phyloP scores from a whole-genome alignment of 805 yeast species.

The Candida silvatica region DNA sequence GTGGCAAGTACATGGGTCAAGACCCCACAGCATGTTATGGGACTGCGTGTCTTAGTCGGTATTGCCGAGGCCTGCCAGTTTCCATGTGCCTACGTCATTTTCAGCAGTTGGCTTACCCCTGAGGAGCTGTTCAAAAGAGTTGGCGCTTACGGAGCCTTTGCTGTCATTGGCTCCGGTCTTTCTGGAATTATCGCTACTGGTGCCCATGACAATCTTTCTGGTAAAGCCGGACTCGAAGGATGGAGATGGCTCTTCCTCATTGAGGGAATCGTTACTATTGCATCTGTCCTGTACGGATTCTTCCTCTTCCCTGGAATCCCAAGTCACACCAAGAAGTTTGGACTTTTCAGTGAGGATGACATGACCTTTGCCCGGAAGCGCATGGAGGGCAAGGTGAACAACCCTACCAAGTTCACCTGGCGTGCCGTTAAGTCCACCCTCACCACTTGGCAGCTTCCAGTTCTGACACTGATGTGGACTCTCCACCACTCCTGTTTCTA shows the following conservation, averaged over 20 bases:
- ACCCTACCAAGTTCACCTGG: constrained; percentile 33
- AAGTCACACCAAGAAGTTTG: constrained; percentile 22
- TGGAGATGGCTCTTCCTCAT: constrained; percentile 74
- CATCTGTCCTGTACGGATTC: constrained; percentile 50
- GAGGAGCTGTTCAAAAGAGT: constrained; percentile 10
- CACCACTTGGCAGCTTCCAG: constrained; percentile 31
- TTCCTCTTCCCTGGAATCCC: constrained; percentile 51
- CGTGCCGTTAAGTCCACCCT: constrained; percentile 34
- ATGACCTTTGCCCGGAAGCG: constrained; percentile 38
- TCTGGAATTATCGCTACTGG: constrained; percentile 58
- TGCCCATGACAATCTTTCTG: constrained; percentile 36
- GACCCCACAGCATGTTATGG: constrained; percentile 42
- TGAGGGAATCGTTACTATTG: constrained; percentile 52
- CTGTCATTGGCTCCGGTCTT: constrained; percentile 38
- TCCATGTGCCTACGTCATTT: constrained; percentile 48
- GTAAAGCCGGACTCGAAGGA: constrained; percentile 44
- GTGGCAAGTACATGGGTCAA: constrained; percentile 32
- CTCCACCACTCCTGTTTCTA: constrained; percentile 27
- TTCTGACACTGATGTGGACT: constrained; percentile 14
- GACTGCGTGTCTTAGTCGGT: constrained; percentile 52
- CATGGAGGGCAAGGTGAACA: constrained; percentile 23
- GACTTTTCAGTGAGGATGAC: constrained; percentile 32
- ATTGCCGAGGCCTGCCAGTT: constrained; percentile 53
- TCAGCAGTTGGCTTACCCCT: constrained; percentile 9
- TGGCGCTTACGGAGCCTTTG: constrained; percentile 14